These are phyloP conservation scores for Pythium brassicae DNA, from an alignment of 352 stramenopile species.

Conservation along the genomic window DNA sequence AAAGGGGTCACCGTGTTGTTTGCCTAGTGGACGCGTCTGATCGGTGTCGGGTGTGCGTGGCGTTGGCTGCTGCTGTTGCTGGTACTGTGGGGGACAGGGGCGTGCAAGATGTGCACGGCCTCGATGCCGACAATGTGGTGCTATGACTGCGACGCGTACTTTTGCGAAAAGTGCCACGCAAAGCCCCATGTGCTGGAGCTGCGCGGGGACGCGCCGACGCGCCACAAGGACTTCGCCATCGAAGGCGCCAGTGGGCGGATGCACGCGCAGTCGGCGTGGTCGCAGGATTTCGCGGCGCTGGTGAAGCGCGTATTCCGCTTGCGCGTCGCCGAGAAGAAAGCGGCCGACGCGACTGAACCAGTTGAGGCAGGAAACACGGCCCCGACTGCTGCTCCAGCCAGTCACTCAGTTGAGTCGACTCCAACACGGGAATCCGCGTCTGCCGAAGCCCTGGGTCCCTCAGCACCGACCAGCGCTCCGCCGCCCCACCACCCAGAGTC, in stretches of 20 bases:
- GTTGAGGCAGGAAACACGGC: not conserved
- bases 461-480: no score
- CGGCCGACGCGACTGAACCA: not conserved
- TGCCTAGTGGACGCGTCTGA: not conserved
- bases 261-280: conserved; percentile 37
- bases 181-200: conserved; percentile 57
- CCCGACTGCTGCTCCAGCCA: not conserved
- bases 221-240: conserved; percentile 51
- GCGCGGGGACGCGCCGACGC: conserved; percentile 15
- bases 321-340: conserved; percentile 22
- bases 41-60: no score
- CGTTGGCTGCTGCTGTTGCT: no score
- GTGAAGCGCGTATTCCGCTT: conserved; percentile 26
- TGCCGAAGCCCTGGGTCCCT: no score
- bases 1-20: not conserved
- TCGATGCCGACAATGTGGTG: conserved; percentile 52
- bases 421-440: no score
- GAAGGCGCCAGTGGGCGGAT: conserved; percentile 52
- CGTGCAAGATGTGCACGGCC: conserved; percentile 37
- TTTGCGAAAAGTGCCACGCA: conserved; percentile 44
- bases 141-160: conserved; percentile 59
- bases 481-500: no score
- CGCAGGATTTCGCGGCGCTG: conserved; percentile 24
- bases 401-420: no score
- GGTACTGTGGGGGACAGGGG: conserved; percentile 17